These are phyloP conservation scores for Biancaea sappan DNA, from an alignment of 306 rosid species.

Conservation along the genomic window DNA sequence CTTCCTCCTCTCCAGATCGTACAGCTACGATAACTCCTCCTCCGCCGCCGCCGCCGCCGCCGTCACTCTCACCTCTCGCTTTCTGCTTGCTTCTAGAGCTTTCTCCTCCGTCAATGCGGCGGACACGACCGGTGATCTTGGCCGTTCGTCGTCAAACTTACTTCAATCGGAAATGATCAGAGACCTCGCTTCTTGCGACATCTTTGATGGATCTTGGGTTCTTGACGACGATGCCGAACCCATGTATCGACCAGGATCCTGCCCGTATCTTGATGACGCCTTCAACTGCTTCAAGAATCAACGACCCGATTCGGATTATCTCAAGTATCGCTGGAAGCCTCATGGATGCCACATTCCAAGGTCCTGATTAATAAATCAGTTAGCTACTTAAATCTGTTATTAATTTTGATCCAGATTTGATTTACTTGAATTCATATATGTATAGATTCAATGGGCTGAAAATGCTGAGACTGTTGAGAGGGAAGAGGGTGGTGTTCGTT, in stretches of 20 bases:
- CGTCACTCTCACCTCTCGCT: background rate
- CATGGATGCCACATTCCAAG: slow-evolving; percentile 43
- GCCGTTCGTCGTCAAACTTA: background rate
- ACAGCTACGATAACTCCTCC: background rate
- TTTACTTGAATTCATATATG: background rate
- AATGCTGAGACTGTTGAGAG: slow-evolving; percentile 40
- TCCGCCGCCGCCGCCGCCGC: background rate
- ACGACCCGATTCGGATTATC: slow-evolving; percentile 34
- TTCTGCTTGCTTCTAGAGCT: slow-evolving; percentile 3
- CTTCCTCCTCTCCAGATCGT: slow-evolving; percentile 40
- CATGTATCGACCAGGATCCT: slow-evolving; percentile 29
- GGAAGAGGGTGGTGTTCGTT: slow-evolving; percentile 46
- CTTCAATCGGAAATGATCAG: background rate
- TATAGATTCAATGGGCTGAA: slow-evolving; percentile 44
- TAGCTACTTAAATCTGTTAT: background rate
- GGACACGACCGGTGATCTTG: background rate
- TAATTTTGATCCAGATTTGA: background rate
- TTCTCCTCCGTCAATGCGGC: slow-evolving; percentile 36
- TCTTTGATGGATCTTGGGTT: slow-evolving; percentile 45
- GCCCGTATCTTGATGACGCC: slow-evolving; percentile 42
- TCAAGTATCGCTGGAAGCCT: slow-evolving; percentile 44
- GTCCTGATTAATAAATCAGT: background rate
- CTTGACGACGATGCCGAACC: slow-evolving; percentile 16
- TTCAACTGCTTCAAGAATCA: slow-evolving; percentile 53
- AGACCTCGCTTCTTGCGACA: slow-evolving; percentile 44